Percentiles rank a stretch among this genome's conserved stretches.
phyloP scores from a whole-genome alignment of 2,329 filamentous ascomycete genomes.

The Aspergillus brasiliensis region DNA sequence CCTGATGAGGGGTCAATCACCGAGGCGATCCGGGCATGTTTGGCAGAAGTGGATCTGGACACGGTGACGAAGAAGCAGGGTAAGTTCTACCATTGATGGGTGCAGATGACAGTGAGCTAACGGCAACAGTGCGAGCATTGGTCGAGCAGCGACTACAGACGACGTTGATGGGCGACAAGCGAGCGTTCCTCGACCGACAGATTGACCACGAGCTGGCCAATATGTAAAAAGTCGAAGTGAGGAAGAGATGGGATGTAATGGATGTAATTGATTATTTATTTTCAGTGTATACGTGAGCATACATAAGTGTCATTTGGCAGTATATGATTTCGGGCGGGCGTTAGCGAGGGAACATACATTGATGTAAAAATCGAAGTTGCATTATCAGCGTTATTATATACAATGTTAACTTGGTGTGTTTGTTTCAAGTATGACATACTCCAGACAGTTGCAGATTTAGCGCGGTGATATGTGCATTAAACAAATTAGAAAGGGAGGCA shows the following conservation, averaged over 20 bases:
- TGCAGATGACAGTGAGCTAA: neutral
- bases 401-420: too few relatives aligned
- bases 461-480: too few relatives aligned
- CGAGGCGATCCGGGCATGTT: conserved; percentile 78
- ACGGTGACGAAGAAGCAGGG: conserved; percentile 98
- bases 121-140: conserved; percentile 66
- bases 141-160: conserved; percentile 93
- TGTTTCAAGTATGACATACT: too few relatives aligned
- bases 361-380: too few relatives aligned
- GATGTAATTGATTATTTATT: neutral
- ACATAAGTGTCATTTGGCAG: conserved; percentile 5
- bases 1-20: conserved; percentile 80
- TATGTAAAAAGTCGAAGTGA: conserved; percentile 60
- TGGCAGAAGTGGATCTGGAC: conserved; percentile 88
- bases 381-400: too few relatives aligned
- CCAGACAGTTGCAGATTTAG: too few relatives aligned
- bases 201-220: conserved; percentile 93
- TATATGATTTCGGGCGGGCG: conserved; percentile 1
- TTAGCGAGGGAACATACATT: too few relatives aligned
- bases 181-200: conserved; percentile 85
- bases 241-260: too few relatives aligned
- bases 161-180: conserved; percentile 81
- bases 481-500: too few relatives aligned
- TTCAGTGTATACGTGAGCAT: neutral
- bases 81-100: conserved; percentile 37